phyloP scores from a whole-genome alignment of 2,329 filamentous ascomycete species.

The Anisogramma anomala region DNA sequence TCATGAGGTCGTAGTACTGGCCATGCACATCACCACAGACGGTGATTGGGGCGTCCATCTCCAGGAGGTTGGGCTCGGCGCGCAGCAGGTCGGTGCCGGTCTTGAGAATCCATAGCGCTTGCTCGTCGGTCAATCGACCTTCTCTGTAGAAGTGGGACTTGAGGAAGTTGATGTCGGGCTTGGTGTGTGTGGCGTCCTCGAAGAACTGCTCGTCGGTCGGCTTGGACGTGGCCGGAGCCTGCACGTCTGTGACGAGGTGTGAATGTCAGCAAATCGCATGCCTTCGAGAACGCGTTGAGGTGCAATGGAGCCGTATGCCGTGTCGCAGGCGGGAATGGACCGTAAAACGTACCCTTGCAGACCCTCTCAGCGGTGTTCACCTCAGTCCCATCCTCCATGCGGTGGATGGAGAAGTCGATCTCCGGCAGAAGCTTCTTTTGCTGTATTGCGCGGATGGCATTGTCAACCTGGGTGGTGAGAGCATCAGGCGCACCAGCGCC shows the following conservation, averaged over 20 bases:
- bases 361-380: slow-evolving; percentile 94
- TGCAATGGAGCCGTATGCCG: too few relatives aligned
- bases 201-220: slow-evolving; percentile 93
- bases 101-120: slow-evolving; percentile 89
- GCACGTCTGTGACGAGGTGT: slow-evolving; percentile 41
- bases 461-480: slow-evolving; percentile 61
- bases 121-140: slow-evolving; percentile 90
- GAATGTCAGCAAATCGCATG: slow-evolving; percentile 3
- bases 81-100: slow-evolving; percentile 79
- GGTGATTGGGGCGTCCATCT: slow-evolving; percentile 99
- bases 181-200: slow-evolving; percentile 70
- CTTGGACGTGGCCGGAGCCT: slow-evolving; percentile 87
- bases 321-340: not conserved
- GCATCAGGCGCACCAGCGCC: slow-evolving; percentile 29
- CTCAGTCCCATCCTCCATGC: slow-evolving; percentile 93
- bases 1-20: slow-evolving; percentile 99
- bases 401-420: slow-evolving; percentile 97
- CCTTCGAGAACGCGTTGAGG: not conserved
- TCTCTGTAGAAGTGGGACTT: slow-evolving; percentile 99
- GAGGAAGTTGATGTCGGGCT: slow-evolving; percentile 86
- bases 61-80: slow-evolving; percentile 85
- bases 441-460: slow-evolving; percentile 80
- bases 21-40: slow-evolving; percentile 98
- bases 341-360: slow-evolving; percentile 70
- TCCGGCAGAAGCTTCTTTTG: slow-evolving; percentile 93